A percentile compares a stretch with the other conserved stretches of the same genome.
These are phyloP conservation scores for Aureobasidium uvarum DNA, from an alignment of 2,329 filamentous ascomycete genomes.

Conservation along the genomic window DNA sequence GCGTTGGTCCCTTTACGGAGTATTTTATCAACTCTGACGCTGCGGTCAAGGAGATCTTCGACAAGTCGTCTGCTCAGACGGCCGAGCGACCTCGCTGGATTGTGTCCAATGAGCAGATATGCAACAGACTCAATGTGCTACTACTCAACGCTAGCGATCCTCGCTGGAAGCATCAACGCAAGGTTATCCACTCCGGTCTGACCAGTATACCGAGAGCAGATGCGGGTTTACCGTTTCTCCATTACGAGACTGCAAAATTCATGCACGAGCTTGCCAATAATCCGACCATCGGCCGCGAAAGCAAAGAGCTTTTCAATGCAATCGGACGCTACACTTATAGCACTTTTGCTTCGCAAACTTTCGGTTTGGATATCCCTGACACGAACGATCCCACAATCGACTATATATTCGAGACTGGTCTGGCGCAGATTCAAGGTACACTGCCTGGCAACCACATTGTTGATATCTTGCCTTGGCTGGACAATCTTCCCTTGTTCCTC, in stretches of 20 bases:
- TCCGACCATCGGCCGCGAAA: constrained; percentile 10
- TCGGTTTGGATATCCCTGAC: constrained; percentile 22
- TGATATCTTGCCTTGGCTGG: constrained; percentile 22
- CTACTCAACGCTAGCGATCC: constrained; percentile 24
- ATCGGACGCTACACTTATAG: constrained; percentile 25
- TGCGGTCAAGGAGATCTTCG: constrained; percentile 25
- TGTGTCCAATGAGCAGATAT: constrained; percentile 27
- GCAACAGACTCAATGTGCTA: constrained; percentile 26
- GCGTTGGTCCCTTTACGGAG: constrained; percentile 15
- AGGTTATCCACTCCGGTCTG: constrained; percentile 22
- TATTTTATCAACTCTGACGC: constrained; percentile 19
- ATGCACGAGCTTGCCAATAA: constrained; percentile 22
- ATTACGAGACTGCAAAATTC: constrained; percentile 26
- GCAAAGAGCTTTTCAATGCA: constrained; percentile 8
- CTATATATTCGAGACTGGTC: constrained; percentile 24
- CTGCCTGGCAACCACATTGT: constrained; percentile 21
- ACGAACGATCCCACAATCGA: constrained; percentile 18
- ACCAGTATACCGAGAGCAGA: constrained; percentile 27
- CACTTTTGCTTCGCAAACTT: constrained; percentile 24
- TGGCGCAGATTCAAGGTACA: constrained; percentile 23
- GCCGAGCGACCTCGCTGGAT: constrained; percentile 26
- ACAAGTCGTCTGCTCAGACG: constrained; percentile 22
- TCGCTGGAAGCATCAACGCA: constrained; percentile 26
- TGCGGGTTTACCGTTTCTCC: constrained; percentile 15
- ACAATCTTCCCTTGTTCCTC: constrained; percentile 24